Evolutionary conservation across 129 eudicot species (phyloP), one percentile per base, ranked within the genome.

Genomic region (Ambrosia artemisiifolia): DNA sequence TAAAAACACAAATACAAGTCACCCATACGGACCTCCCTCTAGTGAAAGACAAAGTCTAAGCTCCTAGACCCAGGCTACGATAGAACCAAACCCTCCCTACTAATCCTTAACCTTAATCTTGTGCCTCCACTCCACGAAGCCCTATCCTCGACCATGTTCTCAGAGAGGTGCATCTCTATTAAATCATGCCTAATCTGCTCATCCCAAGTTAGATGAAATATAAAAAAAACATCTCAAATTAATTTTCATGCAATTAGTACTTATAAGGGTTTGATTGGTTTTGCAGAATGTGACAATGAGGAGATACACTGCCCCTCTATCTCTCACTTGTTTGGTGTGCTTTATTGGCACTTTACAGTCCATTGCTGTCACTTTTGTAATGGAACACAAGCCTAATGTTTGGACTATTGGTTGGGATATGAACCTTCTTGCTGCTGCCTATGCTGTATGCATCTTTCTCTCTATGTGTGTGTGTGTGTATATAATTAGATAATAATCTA

Each of bases 401-500:
- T 94, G 96, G 98, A 48, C 70, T 57, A 94, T 94, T 81, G 96
- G 98, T 34, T 90, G 83, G 80, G 98, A 94, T 82, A 90, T 90
- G 96, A 94, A 94, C 80, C 89, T 94, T 44, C 85, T 94, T 24
- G 96, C 98, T 71, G 98, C 98, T 78, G 98, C 98, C 82, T 94
- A 94, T 84, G 98, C 98, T 69, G 98, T 94, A 87, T 68, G 76
- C 47, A 74, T 74, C 53, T 49, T 47, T 14, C 33, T 70, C 65
- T 70, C 75, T 68, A 19, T 6, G 14, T 9, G 17, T 55, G 19
- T n/a, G n/a, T n/a, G n/a, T n/a, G 32, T 11, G 6, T 51, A 7
- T 50, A 43, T 65, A 19, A 18, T 11, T 65, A 65, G 40, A 38
- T 14, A 11, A 11, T 7, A 3, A 24, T 49, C 4, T 20, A 19